Base-by-base conservation (phyloP, 1,284 basidiomycete species). In the Ganoderma boninense region DNA sequence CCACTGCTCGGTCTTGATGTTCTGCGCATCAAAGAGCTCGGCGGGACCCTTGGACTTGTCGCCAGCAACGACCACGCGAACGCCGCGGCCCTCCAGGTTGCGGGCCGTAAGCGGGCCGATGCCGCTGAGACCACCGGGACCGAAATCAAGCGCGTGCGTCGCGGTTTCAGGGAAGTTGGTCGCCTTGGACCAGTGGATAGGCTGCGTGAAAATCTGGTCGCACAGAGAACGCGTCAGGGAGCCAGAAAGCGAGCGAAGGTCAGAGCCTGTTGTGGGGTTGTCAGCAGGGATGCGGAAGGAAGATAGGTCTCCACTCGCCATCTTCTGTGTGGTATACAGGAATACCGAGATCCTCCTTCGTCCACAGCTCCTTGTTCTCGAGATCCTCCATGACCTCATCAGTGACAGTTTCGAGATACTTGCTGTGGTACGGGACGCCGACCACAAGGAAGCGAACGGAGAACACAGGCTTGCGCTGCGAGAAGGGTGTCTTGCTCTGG, bases 91-190 rank as follows among this genome's bases (percentile, higher is more conserved):
- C 78, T 98, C 96, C 62, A 97, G 86, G 82, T 96, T 97, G 75
- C 95, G 92, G 8, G 94, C 91, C 44, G 96, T 97, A 64, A 99
- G 87, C 67, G 94, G 92, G 62, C 97, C 97, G 77, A 99, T 97
- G 62, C 97, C 97, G 75, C 94, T 96, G 69, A 95, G 81, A 42
- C 97, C 97, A 73, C 97, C 97, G 0, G 97, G 96, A 69, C 97
- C 98, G 79, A 99, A 99, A 83, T 98, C 98, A 76, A 99, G 84
- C 7, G 95, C 93, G 81, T 99, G 97, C 4, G 97, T 99, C 0
- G 97, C 96, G 11, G 92, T 88, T 68, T 92, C 87, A 1, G 96
- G 94, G 89, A 97, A 98, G 77, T 92, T 86, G 44, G 95, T 97
- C 4, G 97, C 97, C 79, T 92, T 91, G 63, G 87, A 85, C 98